Evolutionary conservation across 106 monocot species (phyloP).

Genomic region (Dendrobium huoshanense): DNA sequence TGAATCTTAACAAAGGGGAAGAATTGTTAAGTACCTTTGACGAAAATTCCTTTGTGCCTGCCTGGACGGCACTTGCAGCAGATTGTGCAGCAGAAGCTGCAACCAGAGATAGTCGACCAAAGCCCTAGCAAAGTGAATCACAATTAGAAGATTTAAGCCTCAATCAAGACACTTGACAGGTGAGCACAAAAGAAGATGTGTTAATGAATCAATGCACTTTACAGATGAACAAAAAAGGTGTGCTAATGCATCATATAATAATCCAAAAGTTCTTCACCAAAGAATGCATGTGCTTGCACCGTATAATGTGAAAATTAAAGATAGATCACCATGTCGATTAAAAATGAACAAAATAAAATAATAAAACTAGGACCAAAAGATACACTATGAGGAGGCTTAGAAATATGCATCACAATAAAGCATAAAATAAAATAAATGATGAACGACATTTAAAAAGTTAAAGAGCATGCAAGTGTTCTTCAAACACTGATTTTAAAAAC

Average conservation of each 20-base stretch:
- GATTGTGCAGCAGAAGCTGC: constrained; percentile 40
- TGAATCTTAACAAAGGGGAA: neutral
- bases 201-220: neutral
- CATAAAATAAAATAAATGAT: neutral
- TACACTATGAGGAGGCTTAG: neutral
- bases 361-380: neutral
- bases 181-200: neutral
- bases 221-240: neutral
- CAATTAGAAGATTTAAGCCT: neutral
- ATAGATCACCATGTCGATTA: neutral
- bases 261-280: neutral
- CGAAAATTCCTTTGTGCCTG: constrained; percentile 32
- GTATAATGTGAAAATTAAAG: neutral
- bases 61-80: constrained; percentile 26
- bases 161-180: neutral
- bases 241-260: neutral
- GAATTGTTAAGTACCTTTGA: constrained; percentile 23
- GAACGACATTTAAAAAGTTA: neutral
- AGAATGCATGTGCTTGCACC: neutral
- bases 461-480: neutral
- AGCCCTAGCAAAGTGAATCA: constrained; percentile 17
- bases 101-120: constrained; percentile 28
- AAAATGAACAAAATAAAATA: neutral
- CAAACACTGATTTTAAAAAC: neutral
- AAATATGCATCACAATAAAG: neutral